A percentile compares a stretch with the other conserved stretches of the same genome.
Evolutionary conservation across 75 land plant genomes (phyloP).

Genomic region (Pinus taeda): DNA sequence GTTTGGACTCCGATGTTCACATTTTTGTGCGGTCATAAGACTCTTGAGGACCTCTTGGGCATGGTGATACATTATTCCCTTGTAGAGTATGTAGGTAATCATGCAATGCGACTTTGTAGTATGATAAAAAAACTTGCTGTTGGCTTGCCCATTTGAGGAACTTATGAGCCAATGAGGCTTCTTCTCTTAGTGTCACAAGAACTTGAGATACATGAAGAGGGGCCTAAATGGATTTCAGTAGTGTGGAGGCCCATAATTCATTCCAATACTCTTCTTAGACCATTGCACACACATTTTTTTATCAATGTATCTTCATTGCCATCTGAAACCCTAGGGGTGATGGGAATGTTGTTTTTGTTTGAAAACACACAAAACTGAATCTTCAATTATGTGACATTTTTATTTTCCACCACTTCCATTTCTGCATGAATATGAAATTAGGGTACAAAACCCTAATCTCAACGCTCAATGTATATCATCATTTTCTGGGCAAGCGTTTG

Average conservation of each 20-base stretch:
- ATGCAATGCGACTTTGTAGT: slow-evolving; percentile 34
- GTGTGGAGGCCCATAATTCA: slow-evolving; percentile 14
- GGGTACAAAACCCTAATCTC: too few relatives aligned
- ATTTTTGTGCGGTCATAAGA: slow-evolving; percentile 9
- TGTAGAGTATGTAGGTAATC: slow-evolving; percentile 38
- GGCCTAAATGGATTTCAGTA: slow-evolving; percentile 28
- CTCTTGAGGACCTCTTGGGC: slow-evolving; percentile 17
- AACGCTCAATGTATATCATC: too few relatives aligned
- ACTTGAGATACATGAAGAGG: slow-evolving; percentile 26
- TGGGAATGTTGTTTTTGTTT: too few relatives aligned
- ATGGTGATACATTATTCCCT: slow-evolving; percentile 38
- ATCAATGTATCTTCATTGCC: background rate
- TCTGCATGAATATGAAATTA: too few relatives aligned
- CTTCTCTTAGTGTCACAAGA: slow-evolving; percentile 23
- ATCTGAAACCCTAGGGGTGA: too few relatives aligned
- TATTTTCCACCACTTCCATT: too few relatives aligned
- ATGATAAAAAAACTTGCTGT: slow-evolving; percentile 37
- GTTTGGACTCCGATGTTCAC: background rate
- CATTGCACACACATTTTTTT: slow-evolving; percentile 12
- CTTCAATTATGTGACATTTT: too few relatives aligned
- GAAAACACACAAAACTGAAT: too few relatives aligned
- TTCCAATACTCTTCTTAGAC: slow-evolving; percentile 22
- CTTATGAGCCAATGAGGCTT: slow-evolving; percentile 23
- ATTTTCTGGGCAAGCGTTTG: too few relatives aligned
- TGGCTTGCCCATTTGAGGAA: slow-evolving; percentile 45